Evolutionary conservation across 345 rosid species (phyloP), one percentile per base, ranked within the genome.

Genomic region (Ceriops decandra): DNA sequence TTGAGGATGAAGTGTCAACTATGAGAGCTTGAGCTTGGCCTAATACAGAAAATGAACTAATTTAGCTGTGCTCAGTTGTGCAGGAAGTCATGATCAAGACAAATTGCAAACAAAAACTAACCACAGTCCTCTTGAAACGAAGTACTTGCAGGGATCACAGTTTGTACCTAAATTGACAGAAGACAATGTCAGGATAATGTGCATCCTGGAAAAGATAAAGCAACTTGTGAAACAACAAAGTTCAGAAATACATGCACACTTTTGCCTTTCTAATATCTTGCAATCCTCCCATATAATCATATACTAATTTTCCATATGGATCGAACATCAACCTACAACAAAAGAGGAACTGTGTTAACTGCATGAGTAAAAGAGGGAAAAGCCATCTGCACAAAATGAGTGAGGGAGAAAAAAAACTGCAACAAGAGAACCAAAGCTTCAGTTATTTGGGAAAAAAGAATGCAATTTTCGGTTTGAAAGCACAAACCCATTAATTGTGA

Each of bases 211-310:
- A 42, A 47, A 36, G 66, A 72, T 36, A 75, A 72, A 66, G 52
- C 52, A 74, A 72, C 49, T 62, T 64, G 66, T 49, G 61, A 76
- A 33, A 47, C 7, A 72, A 88, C 61, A 54, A 49, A 60, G 32
- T 52, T 63, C 78, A 68, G 77, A 83, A 77, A 73, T 76, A 88
- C 83, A 79, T 82, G 80, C 99, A 84, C 91, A 95, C 99, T 87
- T 86, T 90, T 82, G 98, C 90, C 74, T 85, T 90, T 84, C 70
- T 81, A 63, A 95, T 79, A 80, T 95, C 99, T 81, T 92, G 88
- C 54, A 90, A 81, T 73, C 98, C 99, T 82, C 92, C 97, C 60
- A 84, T 72, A 74, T 95, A 92, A 76, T 92, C 98, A 59, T 95
- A 92, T 67, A 92, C 80, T 31, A 88, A 79, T 81, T 81, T 86